Base-by-base conservation (phyloP, 2,329 filamentous ascomycete species). In the Amauroascus verrucosus region DNA sequence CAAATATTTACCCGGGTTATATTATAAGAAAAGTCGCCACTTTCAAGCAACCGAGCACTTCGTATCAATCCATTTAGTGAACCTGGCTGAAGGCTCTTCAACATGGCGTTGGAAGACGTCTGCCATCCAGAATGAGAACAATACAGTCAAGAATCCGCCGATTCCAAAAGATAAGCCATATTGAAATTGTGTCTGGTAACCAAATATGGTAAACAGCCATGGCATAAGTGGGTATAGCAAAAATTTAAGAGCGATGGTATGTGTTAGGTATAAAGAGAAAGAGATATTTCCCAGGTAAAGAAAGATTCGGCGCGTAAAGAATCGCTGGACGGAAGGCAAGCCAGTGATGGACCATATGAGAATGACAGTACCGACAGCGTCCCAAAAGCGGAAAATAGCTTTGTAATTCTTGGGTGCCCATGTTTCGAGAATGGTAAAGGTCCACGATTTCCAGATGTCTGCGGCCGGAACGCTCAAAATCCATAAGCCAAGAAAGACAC, bases 31-130 rank as follows among this genome's bases (percentile, higher is more conserved):
- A n/a, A n/a, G n/a, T n/a, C n/a, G 18, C n/a, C 22, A 18, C 6
- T 1, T 41, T 56, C 41, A 56, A 28, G 33, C 16, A 24, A 16
- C 41, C 35, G 51, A 56, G 24, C 54, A 56, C 28, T 48, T 45
- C 0, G 37, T 41, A 28, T 77, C 77, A 22, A 79, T 56, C 70
- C 74, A 77, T 33, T 72, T 68, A 5, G 76, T 73, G 58, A 80
- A 72, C 51, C 69, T 71, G 7, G 78, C 69, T 60, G 74, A 71
- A 1, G 74, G 74, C 3, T 69, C 65, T 63, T 83, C 81, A 5
- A 83, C 71, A 1, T 67, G 65, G 28, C 79, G 71, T 76, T 78
- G 82, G 60, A 82, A 82, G 3, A 83, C 56, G 62, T 84, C 80
- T 1, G 77, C 76, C 5, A 74, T 69, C 73, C 78, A 82, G 7